Evolutionary conservation across 192 early-diverging fungal genomes (phyloP).

Genomic region (Obelidium mucronatum): DNA sequence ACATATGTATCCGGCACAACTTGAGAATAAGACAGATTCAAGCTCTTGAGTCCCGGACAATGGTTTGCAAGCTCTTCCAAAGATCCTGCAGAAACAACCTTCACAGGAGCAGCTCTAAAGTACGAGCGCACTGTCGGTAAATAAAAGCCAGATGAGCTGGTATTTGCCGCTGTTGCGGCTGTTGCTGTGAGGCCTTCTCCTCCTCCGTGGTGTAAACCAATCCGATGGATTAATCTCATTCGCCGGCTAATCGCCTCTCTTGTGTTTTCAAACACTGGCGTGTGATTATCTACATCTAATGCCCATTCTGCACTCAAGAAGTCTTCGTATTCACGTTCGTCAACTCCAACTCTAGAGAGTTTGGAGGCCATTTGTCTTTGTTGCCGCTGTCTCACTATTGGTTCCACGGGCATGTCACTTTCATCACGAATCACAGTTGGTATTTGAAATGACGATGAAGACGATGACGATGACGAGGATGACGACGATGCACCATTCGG

Average conservation of each 20-base stretch:
- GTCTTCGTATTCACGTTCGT: not conserved
- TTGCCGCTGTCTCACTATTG: too few relatives aligned
- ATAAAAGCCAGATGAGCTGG: too few relatives aligned
- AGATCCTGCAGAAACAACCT: not conserved
- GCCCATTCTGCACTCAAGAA: not conserved
- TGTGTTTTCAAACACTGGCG: not conserved
- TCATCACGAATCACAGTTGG: too few relatives aligned
- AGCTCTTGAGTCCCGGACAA: slow-evolving; percentile 5
- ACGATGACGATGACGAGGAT: too few relatives aligned
- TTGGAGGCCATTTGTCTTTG: too few relatives aligned
- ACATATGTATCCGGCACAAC: slow-evolving; percentile 7
- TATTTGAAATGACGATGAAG: too few relatives aligned
- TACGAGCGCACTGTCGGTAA: not conserved
- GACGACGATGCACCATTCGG: too few relatives aligned
- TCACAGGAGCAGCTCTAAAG: not conserved
- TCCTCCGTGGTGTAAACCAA: too few relatives aligned
- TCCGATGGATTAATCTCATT: not conserved
- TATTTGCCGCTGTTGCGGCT: not conserved
- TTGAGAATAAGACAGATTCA: not conserved
- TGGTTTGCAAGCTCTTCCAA: not conserved
- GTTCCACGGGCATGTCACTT: too few relatives aligned
- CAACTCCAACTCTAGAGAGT: not conserved
- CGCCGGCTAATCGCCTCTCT: not conserved
- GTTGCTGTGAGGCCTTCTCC: too few relatives aligned
- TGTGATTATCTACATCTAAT: not conserved